Evolutionary conservation across 805 yeast species (phyloP).

Genomic region (Candida quercuum): DNA sequence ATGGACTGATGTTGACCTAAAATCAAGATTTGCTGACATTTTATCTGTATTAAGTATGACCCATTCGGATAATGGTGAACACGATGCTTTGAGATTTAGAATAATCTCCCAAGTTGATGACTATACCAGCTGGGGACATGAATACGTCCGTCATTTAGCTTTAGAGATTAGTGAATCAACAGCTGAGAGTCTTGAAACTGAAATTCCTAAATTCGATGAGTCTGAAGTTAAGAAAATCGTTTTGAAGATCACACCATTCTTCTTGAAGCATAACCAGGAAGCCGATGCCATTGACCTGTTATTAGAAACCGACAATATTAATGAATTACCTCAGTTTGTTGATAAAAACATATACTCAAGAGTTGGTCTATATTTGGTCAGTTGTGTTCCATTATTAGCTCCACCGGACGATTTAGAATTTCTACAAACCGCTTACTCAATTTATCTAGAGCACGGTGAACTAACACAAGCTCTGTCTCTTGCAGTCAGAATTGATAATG

Average conservation of each 20-base stretch:
- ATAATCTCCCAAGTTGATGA: constrained; percentile 51
- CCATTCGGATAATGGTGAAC: constrained; percentile 72
- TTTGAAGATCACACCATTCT: constrained; percentile 77
- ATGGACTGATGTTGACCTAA: constrained; percentile 52
- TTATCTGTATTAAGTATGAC: constrained; percentile 95
- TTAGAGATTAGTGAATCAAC: constrained; percentile 89
- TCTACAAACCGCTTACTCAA: constrained; percentile 81
- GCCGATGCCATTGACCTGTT: constrained; percentile 96
- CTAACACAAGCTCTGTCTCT: constrained; percentile 85
- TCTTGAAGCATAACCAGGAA: constrained; percentile 92
- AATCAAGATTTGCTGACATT: constrained; percentile 72
- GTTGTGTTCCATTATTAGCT: constrained; percentile 93
- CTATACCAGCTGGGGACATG: constrained; percentile 94
- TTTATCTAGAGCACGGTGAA: constrained; percentile 73
- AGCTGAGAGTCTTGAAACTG: constrained; percentile 44
- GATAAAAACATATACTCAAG: constrained; percentile 81
- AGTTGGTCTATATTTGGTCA: constrained; percentile 89
- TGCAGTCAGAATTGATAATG: constrained; percentile 87
- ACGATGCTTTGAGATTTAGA: constrained; percentile 78
- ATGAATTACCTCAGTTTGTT: constrained; percentile 74
- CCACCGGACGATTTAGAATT: constrained; percentile 90
- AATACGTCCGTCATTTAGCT: constrained; percentile 92
- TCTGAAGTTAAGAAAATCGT: constrained; percentile 57
- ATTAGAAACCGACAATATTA: constrained; percentile 84
- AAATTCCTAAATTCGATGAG: constrained; percentile 24